phyloP scores from a whole-genome alignment of 345 rosid species.

The Eucalyptus tenuipes region DNA sequence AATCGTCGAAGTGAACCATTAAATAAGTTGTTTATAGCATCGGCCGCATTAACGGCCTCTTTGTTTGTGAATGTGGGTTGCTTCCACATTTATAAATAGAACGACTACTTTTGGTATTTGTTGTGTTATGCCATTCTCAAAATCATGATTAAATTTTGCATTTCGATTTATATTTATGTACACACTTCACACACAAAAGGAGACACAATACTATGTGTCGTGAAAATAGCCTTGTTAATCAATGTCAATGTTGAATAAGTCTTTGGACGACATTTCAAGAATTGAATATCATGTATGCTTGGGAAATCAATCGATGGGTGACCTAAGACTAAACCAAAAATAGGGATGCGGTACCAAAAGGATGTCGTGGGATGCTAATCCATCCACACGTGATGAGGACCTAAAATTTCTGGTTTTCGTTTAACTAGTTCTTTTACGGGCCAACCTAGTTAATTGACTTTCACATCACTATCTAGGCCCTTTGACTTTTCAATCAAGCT shows the following conservation, averaged over 20 bases:
- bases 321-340: neutral
- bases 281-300: neutral
- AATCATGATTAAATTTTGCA: too few relatives aligned
- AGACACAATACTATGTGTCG: too few relatives aligned
- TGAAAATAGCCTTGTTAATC: accelerated
- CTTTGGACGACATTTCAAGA: neutral
- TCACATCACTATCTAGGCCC: neutral
- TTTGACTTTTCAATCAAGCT: neutral
- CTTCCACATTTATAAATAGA: neutral
- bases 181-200: too few relatives aligned
- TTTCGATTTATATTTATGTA: too few relatives aligned
- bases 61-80: neutral
- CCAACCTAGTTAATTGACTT: neutral
- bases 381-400: neutral
- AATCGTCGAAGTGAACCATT: neutral
- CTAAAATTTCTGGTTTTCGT: neutral
- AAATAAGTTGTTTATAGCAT: neutral
- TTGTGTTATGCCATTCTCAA: neutral
- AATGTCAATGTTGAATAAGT: neutral
- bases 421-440: neutral
- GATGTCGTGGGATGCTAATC: neutral
- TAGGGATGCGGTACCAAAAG: neutral
- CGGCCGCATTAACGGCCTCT: neutral
- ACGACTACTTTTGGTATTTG: neutral
- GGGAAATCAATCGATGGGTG: neutral